Evolutionary conservation across 805 yeast genomes (phyloP), one percentile per base, ranked within the genome.

Genomic region (Suhomyces kilbournensis): DNA sequence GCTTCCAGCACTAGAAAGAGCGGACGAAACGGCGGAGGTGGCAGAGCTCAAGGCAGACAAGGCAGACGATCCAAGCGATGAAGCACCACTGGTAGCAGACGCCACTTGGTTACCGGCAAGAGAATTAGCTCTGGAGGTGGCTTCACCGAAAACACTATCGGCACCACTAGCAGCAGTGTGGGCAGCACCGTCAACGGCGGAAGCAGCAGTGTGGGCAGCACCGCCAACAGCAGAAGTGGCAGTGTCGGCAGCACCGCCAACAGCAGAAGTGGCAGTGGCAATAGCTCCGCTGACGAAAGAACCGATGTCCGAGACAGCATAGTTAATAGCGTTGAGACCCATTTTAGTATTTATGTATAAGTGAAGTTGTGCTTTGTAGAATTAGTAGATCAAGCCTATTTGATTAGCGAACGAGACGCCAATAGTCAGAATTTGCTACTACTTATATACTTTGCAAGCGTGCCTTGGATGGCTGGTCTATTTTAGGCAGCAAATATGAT

Each of bases 291-390:
- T 17, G 22, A 51, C 30, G 25, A 19, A 23, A 15, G 49, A 45
- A 39, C 44, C 52, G 28, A 46, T 22, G 42, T 50, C 53, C 10
- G 54, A 39, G 44, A 66, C 67, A 46, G 69, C 71, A 61, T 52
- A 66, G 35, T 69, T 56, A 49, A 66, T 63, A 48, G 72, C 72
- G 69, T 67, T 67, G 50, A 65, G 34, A 54, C 61, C 63, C 65
- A 62, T 61, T 53, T 48, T 38, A 17, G 23, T 38, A 12, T 9
- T 7, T 38, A 4, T 38, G 42, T 17, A 14, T 38, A n/a, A 9
- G 23, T 32, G 12, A 8, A 10, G 32, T 28, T 28, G n/a, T 28
- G 32, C 32, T 28, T 28, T 28, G 32, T 8, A 26, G 28, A 12
- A 28, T 30, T 32, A n/a, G 35, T 32, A n/a, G 35, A 32, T 32